A percentile compares a stretch with the other conserved stretches of the same genome.
Evolutionary conservation across 2,329 filamentous ascomycete species (phyloP).

Genomic region (Onygena corvina): DNA sequence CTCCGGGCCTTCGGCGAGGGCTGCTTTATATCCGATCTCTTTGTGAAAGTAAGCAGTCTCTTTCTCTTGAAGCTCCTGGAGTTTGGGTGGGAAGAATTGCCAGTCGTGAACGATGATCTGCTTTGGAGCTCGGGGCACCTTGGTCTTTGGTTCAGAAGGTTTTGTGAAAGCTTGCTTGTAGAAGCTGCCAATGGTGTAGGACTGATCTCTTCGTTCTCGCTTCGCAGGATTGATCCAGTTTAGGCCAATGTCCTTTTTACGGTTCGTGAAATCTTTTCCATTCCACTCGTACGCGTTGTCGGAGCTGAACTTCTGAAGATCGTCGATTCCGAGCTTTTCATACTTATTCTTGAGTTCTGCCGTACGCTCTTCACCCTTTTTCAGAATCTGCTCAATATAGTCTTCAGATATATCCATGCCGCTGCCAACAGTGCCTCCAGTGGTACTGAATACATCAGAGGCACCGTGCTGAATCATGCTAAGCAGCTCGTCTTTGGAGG

Average conservation of each 20-base stretch:
- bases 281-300: constrained; percentile 99
- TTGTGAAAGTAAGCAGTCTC: constrained; percentile 94
- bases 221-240: constrained; percentile 98
- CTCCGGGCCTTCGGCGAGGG: constrained; percentile 75
- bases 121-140: constrained; percentile 88
- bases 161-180: constrained; percentile 78
- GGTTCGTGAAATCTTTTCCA: constrained; percentile 82
- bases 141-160: constrained; percentile 76
- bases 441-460: constrained; percentile 79
- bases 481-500: constrained; percentile 89
- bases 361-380: constrained; percentile 76
- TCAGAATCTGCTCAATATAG: constrained; percentile 80
- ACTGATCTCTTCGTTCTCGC: constrained; percentile 94
- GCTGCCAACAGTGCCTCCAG: constrained; percentile 48
- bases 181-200: constrained; percentile 98
- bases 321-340: constrained; percentile 91
- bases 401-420: constrained; percentile 63
- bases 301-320: constrained; percentile 93
- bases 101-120: constrained; percentile 89
- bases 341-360: constrained; percentile 86
- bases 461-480: constrained; percentile 99
- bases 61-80: constrained; percentile 84
- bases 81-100: constrained; percentile 80
- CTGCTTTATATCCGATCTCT: constrained; percentile 90
- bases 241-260: constrained; percentile 83